Base-by-base conservation (phyloP, 176 grass and related monocot genomes). In the Phyllostachys edulis region DNA sequence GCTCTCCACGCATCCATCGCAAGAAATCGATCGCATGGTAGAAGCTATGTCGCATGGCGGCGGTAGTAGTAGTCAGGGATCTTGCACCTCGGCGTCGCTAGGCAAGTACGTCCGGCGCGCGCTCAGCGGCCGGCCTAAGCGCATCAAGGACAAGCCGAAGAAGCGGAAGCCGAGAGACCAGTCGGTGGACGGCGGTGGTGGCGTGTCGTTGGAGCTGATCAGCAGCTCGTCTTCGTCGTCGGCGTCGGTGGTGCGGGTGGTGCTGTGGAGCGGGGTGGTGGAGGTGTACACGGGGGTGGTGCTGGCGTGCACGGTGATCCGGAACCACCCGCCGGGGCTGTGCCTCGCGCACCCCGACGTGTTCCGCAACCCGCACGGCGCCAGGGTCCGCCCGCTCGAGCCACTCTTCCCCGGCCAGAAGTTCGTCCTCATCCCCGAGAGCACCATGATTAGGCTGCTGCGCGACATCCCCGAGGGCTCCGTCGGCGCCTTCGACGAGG, bases 401-500 rank as follows among this genome's bases (percentile, higher is more conserved):
- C 76, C 69, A 16, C 92, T 94, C 4, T 80, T 94, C 21, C 92
- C 92, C 0, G 92, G 92, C 23, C 89, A 94, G 50, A 94, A 94
- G 76, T 86, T 94, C 34, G 57, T 84, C 10, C 83, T 94, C 2
- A 24, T 94, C 4, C 89, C 92, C 0, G 26, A 63, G 70, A 23
- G 24, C 47, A 94, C 92, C 54, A n/a, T 91, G 13, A 10, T 8
- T 2, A 54, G 39, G 65, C 89, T 94, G 26, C 73, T 77, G 76
- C 82, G 71, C 7, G 45, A 69, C 11, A 86, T 88, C 20, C 86
- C 83, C 1, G 72, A 61, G 78, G 24, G 61, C 40, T 75, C 87
- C 27, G 38, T 81, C 76, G 61, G 32, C 62, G 82, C 82, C 21
- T 73, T 84, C 65, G 3, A 5, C 16, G 11, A 34, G 10, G 67